Percentiles rank a stretch among this genome's conserved stretches.
These are phyloP conservation scores for Tritrichomonas musculus DNA, from an alignment of 208 protist species.

Conservation along the genomic window DNA sequence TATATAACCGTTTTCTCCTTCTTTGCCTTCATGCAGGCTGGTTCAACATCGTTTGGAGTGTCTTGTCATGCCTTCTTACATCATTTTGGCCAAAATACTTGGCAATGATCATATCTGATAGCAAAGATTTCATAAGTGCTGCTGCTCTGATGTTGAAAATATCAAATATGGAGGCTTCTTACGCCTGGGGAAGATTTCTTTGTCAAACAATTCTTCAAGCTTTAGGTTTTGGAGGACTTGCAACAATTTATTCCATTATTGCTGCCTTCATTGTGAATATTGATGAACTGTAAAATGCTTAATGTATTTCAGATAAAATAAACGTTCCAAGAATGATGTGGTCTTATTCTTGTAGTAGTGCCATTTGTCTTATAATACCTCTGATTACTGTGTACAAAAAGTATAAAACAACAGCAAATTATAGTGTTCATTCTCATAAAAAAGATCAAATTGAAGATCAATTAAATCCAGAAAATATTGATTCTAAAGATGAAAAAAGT, in stretches of 20 bases:
- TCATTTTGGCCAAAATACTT: background rate
- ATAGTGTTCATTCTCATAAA: too few relatives aligned
- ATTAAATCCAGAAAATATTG: too few relatives aligned
- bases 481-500: too few relatives aligned
- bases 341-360: too few relatives aligned
- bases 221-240: background rate
- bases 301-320: background rate
- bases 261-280: background rate
- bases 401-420: too few relatives aligned
- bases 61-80: background rate
- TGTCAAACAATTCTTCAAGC: slow-evolving; percentile 15
- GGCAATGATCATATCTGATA: background rate
- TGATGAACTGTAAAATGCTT: background rate
- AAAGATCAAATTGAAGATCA: too few relatives aligned
- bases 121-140: background rate
- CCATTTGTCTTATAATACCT: too few relatives aligned
- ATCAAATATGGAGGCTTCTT: background rate
- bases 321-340: too few relatives aligned
- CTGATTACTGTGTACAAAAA: too few relatives aligned
- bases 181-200: background rate
- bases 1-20: background rate
- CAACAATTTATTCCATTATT: background rate
- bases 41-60: background rate
- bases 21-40: background rate
- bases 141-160: background rate